Conservation (phyloP, 306 rosid genomes). For the Argentina anserina region DNA sequence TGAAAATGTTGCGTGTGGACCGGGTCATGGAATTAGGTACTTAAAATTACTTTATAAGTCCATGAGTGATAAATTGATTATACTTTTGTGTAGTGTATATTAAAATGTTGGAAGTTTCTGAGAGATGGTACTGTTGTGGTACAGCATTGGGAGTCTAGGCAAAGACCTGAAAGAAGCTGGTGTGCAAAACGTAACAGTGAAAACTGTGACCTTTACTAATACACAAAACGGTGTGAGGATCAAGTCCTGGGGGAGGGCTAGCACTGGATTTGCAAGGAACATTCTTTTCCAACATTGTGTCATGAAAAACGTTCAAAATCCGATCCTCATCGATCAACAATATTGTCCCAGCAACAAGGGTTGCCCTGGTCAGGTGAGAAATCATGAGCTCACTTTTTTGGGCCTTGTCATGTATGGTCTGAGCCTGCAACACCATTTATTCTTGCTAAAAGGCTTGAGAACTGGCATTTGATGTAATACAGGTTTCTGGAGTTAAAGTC, state of each 20-base stretch:
- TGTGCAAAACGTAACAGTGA: conserved; percentile 59
- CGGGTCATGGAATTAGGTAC: conserved; percentile 66
- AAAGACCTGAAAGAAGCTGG: conserved; percentile 39
- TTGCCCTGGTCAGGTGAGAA: conserved; percentile 39
- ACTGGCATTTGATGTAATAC: too few relatives aligned
- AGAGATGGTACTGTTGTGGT: neutral
- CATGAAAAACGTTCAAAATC: conserved; percentile 42
- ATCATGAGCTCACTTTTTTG: neutral
- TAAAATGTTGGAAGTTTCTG: neutral
- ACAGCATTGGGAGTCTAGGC: conserved; percentile 59
- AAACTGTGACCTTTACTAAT: conserved; percentile 16
- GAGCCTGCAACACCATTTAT: neutral
- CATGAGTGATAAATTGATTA: neutral
- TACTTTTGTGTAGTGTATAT: too few relatives aligned
- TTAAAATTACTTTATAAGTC: neutral
- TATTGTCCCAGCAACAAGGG: conserved; percentile 37
- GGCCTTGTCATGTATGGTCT: neutral
- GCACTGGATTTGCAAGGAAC: conserved; percentile 43
- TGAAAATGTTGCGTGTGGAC: conserved; percentile 51
- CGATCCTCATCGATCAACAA: conserved; percentile 48
- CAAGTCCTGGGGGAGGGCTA: conserved; percentile 57
- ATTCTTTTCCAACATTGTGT: conserved; percentile 35
- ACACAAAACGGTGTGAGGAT: conserved; percentile 59
- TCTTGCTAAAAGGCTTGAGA: neutral
- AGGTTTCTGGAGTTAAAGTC: conserved; percentile 30